phyloP scores from a whole-genome alignment of 805 yeast species.

The Kurtzmaniella cleridarum region DNA sequence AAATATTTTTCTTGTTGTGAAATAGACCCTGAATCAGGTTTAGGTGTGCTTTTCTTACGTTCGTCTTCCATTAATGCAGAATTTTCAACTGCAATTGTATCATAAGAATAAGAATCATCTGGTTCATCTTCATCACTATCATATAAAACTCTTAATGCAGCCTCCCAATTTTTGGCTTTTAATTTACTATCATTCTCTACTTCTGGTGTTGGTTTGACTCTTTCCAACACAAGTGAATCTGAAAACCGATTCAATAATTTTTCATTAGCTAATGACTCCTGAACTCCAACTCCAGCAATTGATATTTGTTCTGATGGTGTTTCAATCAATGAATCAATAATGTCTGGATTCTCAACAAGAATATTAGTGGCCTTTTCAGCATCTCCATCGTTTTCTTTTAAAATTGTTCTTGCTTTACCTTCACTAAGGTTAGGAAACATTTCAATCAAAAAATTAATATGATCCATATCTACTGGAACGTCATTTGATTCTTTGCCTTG shows the following conservation, averaged over 20 bases:
- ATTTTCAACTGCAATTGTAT: constrained; percentile 43
- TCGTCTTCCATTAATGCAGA: constrained; percentile 10
- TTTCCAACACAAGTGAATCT: constrained; percentile 1
- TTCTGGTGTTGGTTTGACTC: background rate
- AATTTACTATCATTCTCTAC: constrained; percentile 13
- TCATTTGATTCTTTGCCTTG: constrained; percentile 1
- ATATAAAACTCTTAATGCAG: constrained; percentile 59
- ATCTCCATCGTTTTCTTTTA: constrained; percentile 43
- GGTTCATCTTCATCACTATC: constrained; percentile 81
- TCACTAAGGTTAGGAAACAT: constrained; percentile 61
- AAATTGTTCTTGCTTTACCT: constrained; percentile 42
- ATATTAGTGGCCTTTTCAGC: constrained; percentile 55
- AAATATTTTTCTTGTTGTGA: constrained; percentile 21
- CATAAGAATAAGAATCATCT: constrained; percentile 63
- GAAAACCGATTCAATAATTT: constrained; percentile 4
- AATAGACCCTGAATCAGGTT: background rate
- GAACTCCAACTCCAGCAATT: background rate
- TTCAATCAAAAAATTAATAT: constrained; percentile 42
- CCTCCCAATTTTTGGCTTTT: constrained; percentile 52
- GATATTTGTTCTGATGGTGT: constrained; percentile 9
- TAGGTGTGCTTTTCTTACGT: background rate
- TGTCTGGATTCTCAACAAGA: constrained; percentile 58
- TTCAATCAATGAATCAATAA: constrained; percentile 26
- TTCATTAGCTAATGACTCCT: constrained; percentile 3
- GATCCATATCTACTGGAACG: constrained; percentile 18